These are phyloP conservation scores for Cynara cardunculus DNA, from an alignment of 129 eudicot species.

Conservation along the genomic window DNA sequence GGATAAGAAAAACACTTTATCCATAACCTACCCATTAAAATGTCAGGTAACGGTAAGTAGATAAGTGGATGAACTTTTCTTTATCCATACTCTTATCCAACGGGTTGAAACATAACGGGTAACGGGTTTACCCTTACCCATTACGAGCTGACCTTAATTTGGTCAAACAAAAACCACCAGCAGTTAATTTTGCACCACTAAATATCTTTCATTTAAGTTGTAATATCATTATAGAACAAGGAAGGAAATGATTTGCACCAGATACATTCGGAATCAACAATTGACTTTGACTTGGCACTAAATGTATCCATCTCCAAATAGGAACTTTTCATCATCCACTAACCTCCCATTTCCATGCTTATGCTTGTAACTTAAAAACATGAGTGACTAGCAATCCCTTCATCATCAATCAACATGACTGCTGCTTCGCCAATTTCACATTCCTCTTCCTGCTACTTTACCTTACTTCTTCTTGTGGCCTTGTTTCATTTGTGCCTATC, in stretches of 20 bases:
- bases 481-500: conserved; percentile 12
- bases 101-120: no score
- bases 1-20: no score
- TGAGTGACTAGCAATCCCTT: not conserved
- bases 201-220: not conserved
- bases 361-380: not conserved
- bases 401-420: not conserved
- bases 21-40: no score
- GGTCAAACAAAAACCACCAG: not conserved
- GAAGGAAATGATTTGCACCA: not conserved
- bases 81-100: no score
- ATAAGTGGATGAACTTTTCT: no score
- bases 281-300: not conserved
- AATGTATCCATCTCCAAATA: not conserved
- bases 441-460: not conserved
- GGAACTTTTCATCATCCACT: not conserved
- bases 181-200: not conserved
- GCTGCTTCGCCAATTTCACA: not conserved
- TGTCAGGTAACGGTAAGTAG: no score
- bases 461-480: conserved; percentile 3
- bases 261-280: not conserved
- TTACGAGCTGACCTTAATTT: not conserved
- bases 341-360: not conserved
- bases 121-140: no score
- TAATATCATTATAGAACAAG: not conserved